Conservation (phyloP, 192 early-diverging fungal species). For the Backusella morwellensis region DNA sequence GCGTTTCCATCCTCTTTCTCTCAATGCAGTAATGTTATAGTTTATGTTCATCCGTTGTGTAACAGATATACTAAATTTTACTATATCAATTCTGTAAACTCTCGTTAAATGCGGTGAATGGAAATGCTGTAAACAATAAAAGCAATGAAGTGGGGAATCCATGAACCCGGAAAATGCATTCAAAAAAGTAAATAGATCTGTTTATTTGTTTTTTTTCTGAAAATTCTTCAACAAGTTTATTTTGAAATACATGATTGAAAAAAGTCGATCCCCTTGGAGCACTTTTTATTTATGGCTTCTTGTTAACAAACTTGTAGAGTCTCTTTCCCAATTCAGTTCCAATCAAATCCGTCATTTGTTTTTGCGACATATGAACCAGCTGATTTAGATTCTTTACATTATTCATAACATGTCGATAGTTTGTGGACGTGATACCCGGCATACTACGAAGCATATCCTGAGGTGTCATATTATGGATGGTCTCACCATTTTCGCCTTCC, state of each 20-base stretch:
- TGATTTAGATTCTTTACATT: conserved; percentile 62
- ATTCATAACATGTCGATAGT: conserved; percentile 76
- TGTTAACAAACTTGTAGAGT: conserved; percentile 69
- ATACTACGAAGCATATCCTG: conserved; percentile 80
- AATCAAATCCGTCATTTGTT: conserved; percentile 48
- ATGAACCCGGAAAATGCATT: background rate
- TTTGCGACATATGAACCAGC: conserved; percentile 51
- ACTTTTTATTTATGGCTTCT: conserved; percentile 3
- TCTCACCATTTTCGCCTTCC: conserved; percentile 55
- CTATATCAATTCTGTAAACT: no score
- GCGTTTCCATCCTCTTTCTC: no score
- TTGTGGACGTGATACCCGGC: conserved; percentile 81
- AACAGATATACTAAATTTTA: no score
- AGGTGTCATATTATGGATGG: conserved; percentile 66
- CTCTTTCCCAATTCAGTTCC: conserved; percentile 60
- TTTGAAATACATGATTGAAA: background rate
- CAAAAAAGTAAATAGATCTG: no score
- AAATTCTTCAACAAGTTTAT: background rate
- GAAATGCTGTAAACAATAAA: background rate
- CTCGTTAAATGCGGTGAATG: no score
- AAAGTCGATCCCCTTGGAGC: background rate
- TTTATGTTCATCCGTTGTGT: no score
- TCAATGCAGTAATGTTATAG: no score
- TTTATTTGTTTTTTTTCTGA: background rate
- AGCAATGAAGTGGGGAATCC: background rate